Conservation (phyloP, 345 rosid genomes). For the Boechera stricta region DNA sequence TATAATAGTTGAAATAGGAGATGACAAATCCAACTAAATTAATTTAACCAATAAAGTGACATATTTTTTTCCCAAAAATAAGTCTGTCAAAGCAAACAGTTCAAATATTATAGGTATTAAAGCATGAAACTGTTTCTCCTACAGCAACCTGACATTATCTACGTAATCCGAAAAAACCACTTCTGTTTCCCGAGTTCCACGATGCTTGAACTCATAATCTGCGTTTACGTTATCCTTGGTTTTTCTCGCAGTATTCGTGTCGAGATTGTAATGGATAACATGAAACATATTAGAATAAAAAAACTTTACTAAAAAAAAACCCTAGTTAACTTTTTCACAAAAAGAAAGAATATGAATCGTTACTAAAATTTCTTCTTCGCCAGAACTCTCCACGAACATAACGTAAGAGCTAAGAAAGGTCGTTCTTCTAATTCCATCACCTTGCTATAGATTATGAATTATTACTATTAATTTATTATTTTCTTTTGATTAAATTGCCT, state of each 20-base stretch:
- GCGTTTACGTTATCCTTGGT: not conserved
- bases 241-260: not conserved
- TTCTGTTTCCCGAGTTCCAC: not conserved
- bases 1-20: no score
- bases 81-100: no score
- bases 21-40: no score
- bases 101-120: not conserved
- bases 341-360: no score
- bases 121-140: not conserved
- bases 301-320: no score
- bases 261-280: not conserved
- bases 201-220: not conserved
- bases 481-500: no score
- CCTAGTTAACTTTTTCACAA: no score
- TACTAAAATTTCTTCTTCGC: no score
- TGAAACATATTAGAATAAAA: not conserved
- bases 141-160: not conserved
- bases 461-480: no score
- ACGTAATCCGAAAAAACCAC: constrained; percentile 7
- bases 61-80: no score
- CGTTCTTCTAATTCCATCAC: not conserved
- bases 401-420: not conserved
- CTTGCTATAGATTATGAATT: not conserved
- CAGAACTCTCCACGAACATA: no score
- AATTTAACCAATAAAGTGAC: no score